Base-by-base conservation (phyloP, 345 rosid genomes). In the Pistacia integerrima region DNA sequence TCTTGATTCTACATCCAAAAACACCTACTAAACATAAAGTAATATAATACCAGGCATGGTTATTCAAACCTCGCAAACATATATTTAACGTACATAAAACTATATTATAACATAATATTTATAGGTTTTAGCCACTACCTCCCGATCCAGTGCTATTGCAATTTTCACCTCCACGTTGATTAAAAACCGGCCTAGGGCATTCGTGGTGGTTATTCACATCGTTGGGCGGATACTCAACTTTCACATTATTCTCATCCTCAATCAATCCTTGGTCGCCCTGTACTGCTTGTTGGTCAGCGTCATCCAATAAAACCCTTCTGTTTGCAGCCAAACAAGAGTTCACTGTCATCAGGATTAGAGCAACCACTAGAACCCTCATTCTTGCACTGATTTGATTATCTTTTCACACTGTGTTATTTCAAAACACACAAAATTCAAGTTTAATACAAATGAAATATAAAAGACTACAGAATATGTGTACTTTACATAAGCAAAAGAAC, bases 361-460 rank as follows among this genome's bases (percentile, higher is more conserved):
- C 77, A 59, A 81, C 60, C 74, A 66, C 78, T 52, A 63, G 3
- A 25, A 71, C 13, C 76, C 67, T 82, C 85, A 72, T 83, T 63
- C 68, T 81, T 67, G 57, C 54, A 72, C 60, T 22, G 17, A 14
- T 70, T 49, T 46, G 58, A 44, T 59, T 49, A 12, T 8, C 36
- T 13, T 3, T 56, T 38, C 16, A 5, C 64, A 38, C 44, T 2
- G 38, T 28, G 64, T 3, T 20, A 7, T 59, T 30, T 13, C 44
- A 46, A 44, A 73, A 33, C 22, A 38, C 33, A 13, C 72, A 4
- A 38, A 57, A 3, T 16, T 13, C 63, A 64, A 52, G 70, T 3
- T 22, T 22, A 22, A 22, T 38, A 22, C 22, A 41, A 5, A 4
- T 41, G 8, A 6, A 41, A 41, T 41, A 5, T 16, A 16, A 54